Evolutionary conservation across 345 rosid genomes (phyloP).

Genomic region (Diplotaxis tenuifolia): DNA sequence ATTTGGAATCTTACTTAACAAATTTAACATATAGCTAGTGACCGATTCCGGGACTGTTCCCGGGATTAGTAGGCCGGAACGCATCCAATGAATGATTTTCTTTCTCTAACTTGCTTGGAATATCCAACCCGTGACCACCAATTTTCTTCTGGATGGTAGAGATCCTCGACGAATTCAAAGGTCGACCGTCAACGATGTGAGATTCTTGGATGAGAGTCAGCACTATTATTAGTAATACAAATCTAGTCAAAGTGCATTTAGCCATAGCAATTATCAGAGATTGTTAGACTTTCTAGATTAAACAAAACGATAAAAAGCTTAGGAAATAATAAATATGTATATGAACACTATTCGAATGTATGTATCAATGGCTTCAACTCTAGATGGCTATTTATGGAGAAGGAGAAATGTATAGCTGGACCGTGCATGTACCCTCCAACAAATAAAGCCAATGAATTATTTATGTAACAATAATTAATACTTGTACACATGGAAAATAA

Average conservation of each 20-base stretch:
- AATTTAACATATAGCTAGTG: slow-evolving; percentile 39
- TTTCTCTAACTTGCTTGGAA: slow-evolving; percentile 16
- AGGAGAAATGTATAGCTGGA: slow-evolving; percentile 25
- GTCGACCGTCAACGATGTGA: slow-evolving; percentile 43
- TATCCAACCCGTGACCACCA: neutral
- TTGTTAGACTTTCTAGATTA: slow-evolving; percentile 1
- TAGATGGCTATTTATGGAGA: slow-evolving; percentile 38
- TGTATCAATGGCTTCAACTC: slow-evolving; percentile 25
- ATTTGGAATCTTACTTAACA: neutral
- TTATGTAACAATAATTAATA: neutral
- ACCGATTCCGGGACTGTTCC: slow-evolving; percentile 66
- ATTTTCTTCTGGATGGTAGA: slow-evolving; percentile 20
- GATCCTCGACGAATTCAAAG: slow-evolving; percentile 19
- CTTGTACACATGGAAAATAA: neutral
- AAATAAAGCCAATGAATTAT: slow-evolving; percentile 2
- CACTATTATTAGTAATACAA: slow-evolving; percentile 41
- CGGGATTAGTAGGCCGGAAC: slow-evolving; percentile 57
- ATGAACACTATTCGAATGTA: slow-evolving; percentile 2
- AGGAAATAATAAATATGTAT: neutral
- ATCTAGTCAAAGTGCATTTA: slow-evolving; percentile 31
- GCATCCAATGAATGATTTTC: slow-evolving; percentile 41
- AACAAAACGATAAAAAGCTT: neutral
- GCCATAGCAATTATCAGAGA: slow-evolving; percentile 38
- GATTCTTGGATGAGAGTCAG: slow-evolving; percentile 40
- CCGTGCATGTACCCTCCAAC: slow-evolving; percentile 25